Evolutionary conservation across 768 basidiomycete species (phyloP).

Genomic region (Russula sp.): DNA sequence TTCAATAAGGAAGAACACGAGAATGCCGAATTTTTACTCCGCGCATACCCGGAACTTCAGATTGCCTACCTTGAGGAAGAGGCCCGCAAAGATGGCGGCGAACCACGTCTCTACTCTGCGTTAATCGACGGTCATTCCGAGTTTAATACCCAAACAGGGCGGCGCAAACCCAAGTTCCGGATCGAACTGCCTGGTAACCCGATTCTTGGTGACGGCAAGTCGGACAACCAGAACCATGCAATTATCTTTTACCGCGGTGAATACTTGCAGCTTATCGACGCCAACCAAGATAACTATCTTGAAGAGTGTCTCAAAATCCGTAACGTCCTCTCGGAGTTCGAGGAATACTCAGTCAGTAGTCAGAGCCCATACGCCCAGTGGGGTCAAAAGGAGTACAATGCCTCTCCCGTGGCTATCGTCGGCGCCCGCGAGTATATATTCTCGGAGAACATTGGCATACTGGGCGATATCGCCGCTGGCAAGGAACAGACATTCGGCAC

Average conservation of each 20-base stretch:
- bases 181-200: constrained; percentile 99
- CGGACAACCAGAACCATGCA: constrained; percentile 99
- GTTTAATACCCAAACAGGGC: constrained; percentile 85
- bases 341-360: constrained; percentile 80
- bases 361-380: constrained; percentile 93
- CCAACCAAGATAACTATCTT: constrained; percentile 99
- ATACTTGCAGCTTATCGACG: constrained; percentile 98
- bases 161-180: constrained; percentile 93
- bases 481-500: constrained; percentile 99
- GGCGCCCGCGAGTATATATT: constrained; percentile 99
- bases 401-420: constrained; percentile 91
- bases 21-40: constrained; percentile 95
- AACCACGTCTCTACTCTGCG: constrained; percentile 91
- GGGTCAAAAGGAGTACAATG: constrained; percentile 84
- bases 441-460: constrained; percentile 98
- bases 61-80: constrained; percentile 99
- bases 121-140: constrained; percentile 98
- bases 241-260: constrained; percentile 99
- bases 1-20: constrained; percentile 99
- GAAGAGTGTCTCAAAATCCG: constrained; percentile 99
- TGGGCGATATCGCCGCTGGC: constrained; percentile 96
- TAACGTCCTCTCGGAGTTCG: constrained; percentile 96
- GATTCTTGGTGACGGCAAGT: constrained; percentile 98
- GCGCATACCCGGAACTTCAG: constrained; percentile 97
- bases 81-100: constrained; percentile 90